Evolutionary conservation across 192 early-diverging fungal genomes (phyloP).

Genomic region (Coemansia sp.): DNA sequence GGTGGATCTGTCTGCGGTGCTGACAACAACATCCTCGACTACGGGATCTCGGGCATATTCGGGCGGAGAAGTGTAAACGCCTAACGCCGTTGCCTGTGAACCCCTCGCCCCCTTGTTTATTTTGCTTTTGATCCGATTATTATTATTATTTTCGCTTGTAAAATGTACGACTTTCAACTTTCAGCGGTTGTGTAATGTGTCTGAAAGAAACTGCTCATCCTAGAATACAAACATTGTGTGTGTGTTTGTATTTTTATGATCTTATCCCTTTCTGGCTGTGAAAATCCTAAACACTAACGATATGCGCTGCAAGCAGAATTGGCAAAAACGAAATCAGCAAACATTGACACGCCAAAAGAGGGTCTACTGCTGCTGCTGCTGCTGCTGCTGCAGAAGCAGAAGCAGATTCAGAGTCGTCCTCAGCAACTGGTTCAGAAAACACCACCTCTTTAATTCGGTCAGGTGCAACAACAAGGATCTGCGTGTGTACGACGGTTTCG

Average conservation of each 20-base stretch:
- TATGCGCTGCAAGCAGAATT: background rate
- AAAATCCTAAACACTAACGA: background rate
- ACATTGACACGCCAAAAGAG: background rate
- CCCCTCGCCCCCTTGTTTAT: background rate
- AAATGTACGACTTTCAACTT: background rate
- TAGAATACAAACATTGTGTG: background rate
- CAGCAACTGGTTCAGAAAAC: background rate
- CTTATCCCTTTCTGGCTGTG: background rate
- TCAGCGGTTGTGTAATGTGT: background rate
- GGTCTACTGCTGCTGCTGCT: background rate
- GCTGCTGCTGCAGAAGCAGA: too few relatives aligned
- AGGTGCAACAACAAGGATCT: conserved; percentile 21
- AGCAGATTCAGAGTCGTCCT: conserved; percentile 3
- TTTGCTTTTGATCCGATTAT: background rate
- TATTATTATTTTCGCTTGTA: conserved; percentile 1
- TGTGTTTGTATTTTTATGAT: background rate
- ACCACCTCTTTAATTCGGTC: conserved; percentile 5
- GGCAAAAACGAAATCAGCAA: conserved; percentile 4
- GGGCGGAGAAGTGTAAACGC: background rate
- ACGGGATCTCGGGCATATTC: background rate
- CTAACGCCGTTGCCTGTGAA: too few relatives aligned
- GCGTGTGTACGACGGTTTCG: conserved; percentile 19
- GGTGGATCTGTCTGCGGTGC: background rate
- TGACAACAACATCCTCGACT: conserved; percentile 16
- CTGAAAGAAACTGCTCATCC: background rate